Evolutionary conservation across 768 basidiomycete genomes (phyloP), one percentile per base, ranked within the genome.

Genomic region (Lentinula guzmanii): DNA sequence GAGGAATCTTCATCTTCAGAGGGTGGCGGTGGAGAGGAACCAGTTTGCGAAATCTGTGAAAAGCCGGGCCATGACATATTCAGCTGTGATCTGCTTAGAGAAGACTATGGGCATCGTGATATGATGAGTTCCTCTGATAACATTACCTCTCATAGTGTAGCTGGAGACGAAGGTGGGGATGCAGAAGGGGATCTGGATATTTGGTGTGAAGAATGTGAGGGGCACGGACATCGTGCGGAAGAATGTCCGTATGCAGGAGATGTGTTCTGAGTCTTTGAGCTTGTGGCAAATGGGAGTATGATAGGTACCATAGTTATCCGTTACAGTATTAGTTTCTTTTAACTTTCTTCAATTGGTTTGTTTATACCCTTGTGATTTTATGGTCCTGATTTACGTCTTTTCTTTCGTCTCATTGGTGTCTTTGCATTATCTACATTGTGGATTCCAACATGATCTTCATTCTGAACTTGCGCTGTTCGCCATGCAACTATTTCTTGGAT

Each of bases 211-310:
- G 92, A 95, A 65, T 95, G 93, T 69, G 93, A 94, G 75, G 83
- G 83, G 61, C 79, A 82, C 56, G 93, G 91, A 7, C 93, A 95
- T 70, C 68, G 78, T 41, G 84, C 92, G 5, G 82, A 81, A 39
- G 83, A 93, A 63, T 95, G 93, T 69, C 91, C 92, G 43, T 85
- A 93, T 71, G 92, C 91, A 10, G 73, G 87, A 71, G 93, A 95
- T 74, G 89, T 95, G 61, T 95, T 95, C 75, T 95, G 28, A 56
- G 34, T 35, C n/a, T 35, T 4, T 52, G 16, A n/a, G 15, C 15
- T 52, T 7, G 7, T 33, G 11, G 31, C 15, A 74, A 10, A 34
- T 50, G 48, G 5, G 15, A 10, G 52, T 53, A 48, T 21, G 46
- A n/a, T 48, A 46, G 45, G 45, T 46, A 46, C 21, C n/a, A 48